These are phyloP conservation scores for Colletotrichum theobromicola DNA, from an alignment of 2,329 filamentous ascomycete species.

Conservation along the genomic window DNA sequence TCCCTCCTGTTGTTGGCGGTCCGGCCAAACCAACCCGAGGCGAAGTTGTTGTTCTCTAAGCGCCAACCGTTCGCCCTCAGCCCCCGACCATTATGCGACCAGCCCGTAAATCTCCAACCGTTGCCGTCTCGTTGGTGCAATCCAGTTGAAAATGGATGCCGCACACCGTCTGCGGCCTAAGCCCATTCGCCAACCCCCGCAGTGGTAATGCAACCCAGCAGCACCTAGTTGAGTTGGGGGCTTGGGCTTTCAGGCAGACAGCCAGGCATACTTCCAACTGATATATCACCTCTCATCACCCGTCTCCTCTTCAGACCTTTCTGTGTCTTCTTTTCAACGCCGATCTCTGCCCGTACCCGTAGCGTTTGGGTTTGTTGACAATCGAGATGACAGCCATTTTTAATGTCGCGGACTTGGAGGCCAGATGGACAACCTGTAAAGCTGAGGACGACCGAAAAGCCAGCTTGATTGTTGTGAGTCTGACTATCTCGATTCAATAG, in stretches of 20 bases:
- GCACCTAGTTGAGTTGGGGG: neutral
- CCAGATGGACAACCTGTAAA: neutral
- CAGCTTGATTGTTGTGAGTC: neutral
- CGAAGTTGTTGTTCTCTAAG: neutral
- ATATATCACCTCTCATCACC: neutral
- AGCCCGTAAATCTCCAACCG: neutral
- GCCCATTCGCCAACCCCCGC: neutral
- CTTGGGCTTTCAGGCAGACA: neutral
- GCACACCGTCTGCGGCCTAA: neutral
- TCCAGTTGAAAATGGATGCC: neutral
- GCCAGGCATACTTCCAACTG: neutral
- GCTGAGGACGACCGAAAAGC: neutral
- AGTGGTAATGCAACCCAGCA: neutral
- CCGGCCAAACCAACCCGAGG: neutral
- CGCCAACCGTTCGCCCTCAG: neutral
- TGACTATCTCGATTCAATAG: neutral
- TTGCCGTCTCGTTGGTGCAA: neutral
- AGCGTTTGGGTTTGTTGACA: fast-evolving
- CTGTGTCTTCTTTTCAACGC: fast-evolving
- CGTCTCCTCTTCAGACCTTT: neutral
- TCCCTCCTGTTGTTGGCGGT: neutral
- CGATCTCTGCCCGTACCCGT: fast-evolving
- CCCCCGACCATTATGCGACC: neutral
- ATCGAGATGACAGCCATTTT: neutral
- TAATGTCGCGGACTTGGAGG: neutral